Percentiles rank a stretch among this genome's conserved stretches.
Evolutionary conservation across 2,329 filamentous ascomycete genomes (phyloP).

Genomic region (Blastomyces gilchristii): DNA sequence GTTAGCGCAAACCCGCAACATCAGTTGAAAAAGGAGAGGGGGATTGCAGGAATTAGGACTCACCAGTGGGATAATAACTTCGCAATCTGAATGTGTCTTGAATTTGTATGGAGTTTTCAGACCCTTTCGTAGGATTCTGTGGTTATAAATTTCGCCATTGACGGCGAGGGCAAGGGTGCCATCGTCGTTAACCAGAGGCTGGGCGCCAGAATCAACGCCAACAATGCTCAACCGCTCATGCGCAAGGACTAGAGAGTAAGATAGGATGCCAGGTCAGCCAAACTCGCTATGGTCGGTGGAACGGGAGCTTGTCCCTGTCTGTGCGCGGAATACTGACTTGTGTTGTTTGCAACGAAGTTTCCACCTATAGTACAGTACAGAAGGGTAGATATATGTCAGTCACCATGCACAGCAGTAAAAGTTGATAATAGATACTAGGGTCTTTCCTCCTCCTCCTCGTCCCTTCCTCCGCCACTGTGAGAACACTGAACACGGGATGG

Average conservation of each 20-base stretch:
- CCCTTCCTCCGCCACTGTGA: not conserved
- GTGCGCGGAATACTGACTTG: constrained; percentile 52
- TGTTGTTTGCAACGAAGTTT: constrained; percentile 80
- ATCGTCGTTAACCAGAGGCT: constrained; percentile 89
- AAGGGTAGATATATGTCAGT: not conserved
- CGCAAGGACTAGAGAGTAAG: constrained; percentile 58
- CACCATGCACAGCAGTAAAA: not conserved
- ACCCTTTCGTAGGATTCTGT: constrained; percentile 81
- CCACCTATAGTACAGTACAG: constrained; percentile 51
- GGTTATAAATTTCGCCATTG: constrained; percentile 99
- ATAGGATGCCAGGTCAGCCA: constrained; percentile 17
- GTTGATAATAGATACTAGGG: not conserved
- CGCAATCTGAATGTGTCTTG: constrained; percentile 97
- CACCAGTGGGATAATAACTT: constrained; percentile 96
- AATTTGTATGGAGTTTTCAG: constrained; percentile 82
- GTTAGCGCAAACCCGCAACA: not conserved
- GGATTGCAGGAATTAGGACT: constrained; percentile 23
- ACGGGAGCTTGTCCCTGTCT: not conserved
- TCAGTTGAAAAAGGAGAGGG: too few relatives aligned
- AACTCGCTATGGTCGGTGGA: not conserved
- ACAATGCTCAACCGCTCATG: constrained; percentile 98
- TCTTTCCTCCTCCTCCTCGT: not conserved
- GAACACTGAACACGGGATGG: not conserved
- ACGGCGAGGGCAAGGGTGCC: constrained; percentile 81
- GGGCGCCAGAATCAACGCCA: constrained; percentile 90